Percentiles rank a stretch among this genome's conserved stretches.
Evolutionary conservation across 1,284 basidiomycete genomes (phyloP).

Genomic region (Pascua sp.): DNA sequence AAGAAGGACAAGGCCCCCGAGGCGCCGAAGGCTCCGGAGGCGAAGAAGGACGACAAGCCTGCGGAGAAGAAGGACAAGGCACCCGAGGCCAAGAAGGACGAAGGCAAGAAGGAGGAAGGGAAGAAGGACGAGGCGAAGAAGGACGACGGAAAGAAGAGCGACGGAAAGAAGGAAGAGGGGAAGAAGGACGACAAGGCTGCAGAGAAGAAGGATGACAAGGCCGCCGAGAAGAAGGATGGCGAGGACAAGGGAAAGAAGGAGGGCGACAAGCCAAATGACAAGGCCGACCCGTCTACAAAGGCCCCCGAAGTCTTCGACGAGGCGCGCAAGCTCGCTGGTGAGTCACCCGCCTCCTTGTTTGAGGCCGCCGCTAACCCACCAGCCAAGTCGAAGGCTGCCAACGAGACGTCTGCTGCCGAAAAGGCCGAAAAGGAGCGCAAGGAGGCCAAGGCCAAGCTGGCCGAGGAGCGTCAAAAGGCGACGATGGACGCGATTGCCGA

Average conservation of each 20-base stretch:
- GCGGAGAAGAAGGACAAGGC: neutral
- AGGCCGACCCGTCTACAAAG: neutral
- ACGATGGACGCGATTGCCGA: slow-evolving; percentile 38
- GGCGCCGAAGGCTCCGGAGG: neutral
- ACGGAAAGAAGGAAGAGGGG: slow-evolving; percentile 36
- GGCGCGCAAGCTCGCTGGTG: slow-evolving; percentile 1
- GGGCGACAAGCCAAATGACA: neutral
- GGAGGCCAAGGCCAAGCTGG: slow-evolving; percentile 22
- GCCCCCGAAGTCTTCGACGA: neutral
- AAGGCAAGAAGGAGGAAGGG: neutral
- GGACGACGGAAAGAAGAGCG: slow-evolving; percentile 52
- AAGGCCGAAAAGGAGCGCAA: slow-evolving; percentile 3
- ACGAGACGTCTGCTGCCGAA: neutral
- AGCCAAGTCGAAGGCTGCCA: neutral
- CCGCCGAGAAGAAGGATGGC: slow-evolving; percentile 43
- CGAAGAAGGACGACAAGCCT: too few relatives aligned
- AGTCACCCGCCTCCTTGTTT: neutral
- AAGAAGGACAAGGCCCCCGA: neutral
- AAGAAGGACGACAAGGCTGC: slow-evolving; percentile 26
- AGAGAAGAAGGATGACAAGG: slow-evolving; percentile 50
- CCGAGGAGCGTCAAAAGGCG: slow-evolving; percentile 37
- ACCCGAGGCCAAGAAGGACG: neutral
- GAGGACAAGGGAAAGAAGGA: slow-evolving; percentile 40
- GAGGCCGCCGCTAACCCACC: neutral
- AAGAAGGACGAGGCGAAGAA: neutral